phyloP scores from a whole-genome alignment of 177 flowering plant species.

The Telopea speciosissima region DNA sequence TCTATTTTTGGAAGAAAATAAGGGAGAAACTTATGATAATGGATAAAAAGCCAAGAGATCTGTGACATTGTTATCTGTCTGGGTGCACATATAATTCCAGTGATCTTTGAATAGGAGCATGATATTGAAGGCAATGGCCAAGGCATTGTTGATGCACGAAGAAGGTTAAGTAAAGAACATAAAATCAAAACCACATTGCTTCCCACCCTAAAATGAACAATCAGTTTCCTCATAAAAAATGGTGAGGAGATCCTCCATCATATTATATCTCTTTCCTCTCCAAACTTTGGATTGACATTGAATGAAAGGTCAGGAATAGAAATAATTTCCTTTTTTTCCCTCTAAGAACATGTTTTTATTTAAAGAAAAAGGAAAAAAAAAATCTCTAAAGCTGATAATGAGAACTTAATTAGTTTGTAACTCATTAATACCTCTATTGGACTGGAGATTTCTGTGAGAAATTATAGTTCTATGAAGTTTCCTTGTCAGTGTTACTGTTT shows the following conservation, averaged over 20 bases:
- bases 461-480: no score
- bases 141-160: no score
- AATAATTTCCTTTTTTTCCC: no score
- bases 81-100: no score
- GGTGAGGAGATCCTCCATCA: constrained; percentile 40
- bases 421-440: background rate
- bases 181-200: constrained; percentile 26
- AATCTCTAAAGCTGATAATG: background rate
- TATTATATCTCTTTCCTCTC: background rate
- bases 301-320: background rate
- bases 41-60: no score
- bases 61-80: no score
- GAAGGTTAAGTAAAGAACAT: constrained; percentile 13
- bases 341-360: no score
- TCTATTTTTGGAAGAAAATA: no score
- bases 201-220: constrained; percentile 22
- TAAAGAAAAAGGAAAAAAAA: no score
- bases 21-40: no score
- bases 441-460: background rate
- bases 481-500: no score
- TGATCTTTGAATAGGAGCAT: constrained; percentile 43
- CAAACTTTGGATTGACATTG: constrained; percentile 10
- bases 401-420: no score
- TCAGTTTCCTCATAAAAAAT: constrained; percentile 53
- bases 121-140: constrained; percentile 35